Evolutionary conservation across 345 rosid species (phyloP).

Genomic region (Gossypium herbaceum): DNA sequence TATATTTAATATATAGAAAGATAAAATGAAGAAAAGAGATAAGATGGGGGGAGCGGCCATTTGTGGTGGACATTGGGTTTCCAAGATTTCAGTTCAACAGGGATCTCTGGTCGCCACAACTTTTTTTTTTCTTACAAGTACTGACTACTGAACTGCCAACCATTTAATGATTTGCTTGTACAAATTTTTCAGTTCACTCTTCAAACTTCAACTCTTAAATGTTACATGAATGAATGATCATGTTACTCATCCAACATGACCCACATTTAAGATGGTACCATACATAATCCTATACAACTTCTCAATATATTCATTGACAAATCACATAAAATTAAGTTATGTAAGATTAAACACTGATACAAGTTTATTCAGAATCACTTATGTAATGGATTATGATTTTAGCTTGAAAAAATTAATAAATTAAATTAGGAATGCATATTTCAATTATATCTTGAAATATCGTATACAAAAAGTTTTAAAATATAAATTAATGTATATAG

Average conservation of each 20-base stretch:
- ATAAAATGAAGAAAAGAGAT: slow-evolving; percentile 14
- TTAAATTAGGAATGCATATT: neutral
- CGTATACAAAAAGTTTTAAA: neutral
- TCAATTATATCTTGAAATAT: neutral
- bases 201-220: too few relatives aligned
- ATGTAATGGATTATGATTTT: too few relatives aligned
- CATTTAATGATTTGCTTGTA: too few relatives aligned
- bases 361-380: neutral
- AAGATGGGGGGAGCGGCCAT: slow-evolving; percentile 17
- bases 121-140: neutral
- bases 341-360: neutral
- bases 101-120: slow-evolving; percentile 27
- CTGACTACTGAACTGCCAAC: slow-evolving; percentile 4
- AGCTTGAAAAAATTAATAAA: too few relatives aligned
- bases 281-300: neutral
- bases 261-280: neutral
- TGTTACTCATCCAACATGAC: neutral
- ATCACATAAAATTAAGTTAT: neutral
- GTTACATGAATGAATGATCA: neutral
- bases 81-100: slow-evolving; percentile 22
- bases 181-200: too few relatives aligned
- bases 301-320: neutral
- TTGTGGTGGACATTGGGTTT: slow-evolving; percentile 28
- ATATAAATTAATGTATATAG: neutral
- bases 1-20: too few relatives aligned